phyloP scores from a whole-genome alignment of 2,329 filamentous ascomycete species.

The Davidsoniella eucalypti region DNA sequence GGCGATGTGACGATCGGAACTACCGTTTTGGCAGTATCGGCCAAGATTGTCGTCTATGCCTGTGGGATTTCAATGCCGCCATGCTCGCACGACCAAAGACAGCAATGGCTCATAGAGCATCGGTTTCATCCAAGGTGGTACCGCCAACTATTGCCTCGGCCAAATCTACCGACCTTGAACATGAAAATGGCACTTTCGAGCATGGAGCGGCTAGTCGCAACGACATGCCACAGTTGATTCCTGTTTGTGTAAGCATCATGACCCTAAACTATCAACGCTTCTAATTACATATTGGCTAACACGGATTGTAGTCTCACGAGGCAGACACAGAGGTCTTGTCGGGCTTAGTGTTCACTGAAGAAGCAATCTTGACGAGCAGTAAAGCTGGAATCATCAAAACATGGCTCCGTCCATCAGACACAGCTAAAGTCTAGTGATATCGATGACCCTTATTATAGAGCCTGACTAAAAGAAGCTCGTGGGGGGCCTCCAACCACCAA shows the following conservation, averaged over 20 bases:
- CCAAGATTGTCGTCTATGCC: slow-evolving; percentile 73
- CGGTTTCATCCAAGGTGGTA: slow-evolving; percentile 26
- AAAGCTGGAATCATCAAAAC: slow-evolving; percentile 66
- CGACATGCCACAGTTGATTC: slow-evolving; percentile 10
- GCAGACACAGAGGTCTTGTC: slow-evolving; percentile 7
- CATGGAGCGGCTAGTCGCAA: slow-evolving; percentile 6
- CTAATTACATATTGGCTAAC: slow-evolving; percentile 25
- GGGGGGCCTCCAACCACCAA: no score
- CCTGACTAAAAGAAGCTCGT: no score
- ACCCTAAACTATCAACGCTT: not conserved
- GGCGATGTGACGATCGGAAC: slow-evolving; percentile 88
- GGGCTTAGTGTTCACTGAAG: slow-evolving; percentile 54
- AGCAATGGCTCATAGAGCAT: slow-evolving; percentile 43
- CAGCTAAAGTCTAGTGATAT: not conserved
- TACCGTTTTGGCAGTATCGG: slow-evolving; percentile 94
- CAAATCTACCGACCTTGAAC: slow-evolving; percentile 2
- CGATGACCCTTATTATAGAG: no score
- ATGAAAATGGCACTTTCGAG: slow-evolving; percentile 12
- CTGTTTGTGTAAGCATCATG: slow-evolving; percentile 17
- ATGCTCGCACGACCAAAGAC: slow-evolving; percentile 88
- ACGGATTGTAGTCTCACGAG: slow-evolving; percentile 34
- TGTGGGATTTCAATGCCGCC: slow-evolving; percentile 96
- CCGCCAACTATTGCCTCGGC: slow-evolving; percentile 24
- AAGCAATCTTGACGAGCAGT: slow-evolving; percentile 84
- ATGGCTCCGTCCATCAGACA: slow-evolving; percentile 45